Evolutionary conservation across 192 early-diverging fungal genomes (phyloP), one percentile per base, ranked within the genome.

Genomic region (Coemansia sp.): DNA sequence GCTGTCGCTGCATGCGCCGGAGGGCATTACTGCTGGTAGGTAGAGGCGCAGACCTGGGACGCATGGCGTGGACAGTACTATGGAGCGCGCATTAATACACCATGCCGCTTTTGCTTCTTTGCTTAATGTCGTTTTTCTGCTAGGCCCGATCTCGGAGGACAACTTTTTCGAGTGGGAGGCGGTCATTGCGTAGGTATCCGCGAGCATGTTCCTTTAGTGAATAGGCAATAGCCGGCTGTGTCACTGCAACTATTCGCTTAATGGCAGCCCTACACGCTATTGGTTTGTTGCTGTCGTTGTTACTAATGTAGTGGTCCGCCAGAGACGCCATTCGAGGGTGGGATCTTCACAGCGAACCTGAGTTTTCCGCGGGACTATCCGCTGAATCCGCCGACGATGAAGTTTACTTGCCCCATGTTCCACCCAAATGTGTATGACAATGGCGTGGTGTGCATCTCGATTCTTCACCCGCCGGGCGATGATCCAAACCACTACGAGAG

Each of bases 401-500:
- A 89, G 71, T 99, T 98, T 65, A 95, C 92, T 1, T 90, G 90
- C 56, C 88, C 88, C 9, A 87, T 98, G 77, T 98, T 90, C 72
- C 94, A 97, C 56, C 94, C 94, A 8, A 95, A 95, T 68, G 91
- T 99, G 23, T 99, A 99, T 58, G 56, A 83, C 8, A 93, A 99
- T 70, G 96, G 96, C 47, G 86, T 87, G 3, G 96, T 99, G 9
- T 99, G 96, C 70, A 99, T 99, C 45, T 97, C 94, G 8, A 99
- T 99, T 39, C 77, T 99, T 25, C 96, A 99, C 70, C 83, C 96
- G 23, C 96, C 96, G 1, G 96, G 96, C 22, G 92, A 97, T 62
- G 96, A 99, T 55, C 96, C 96, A 0, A 90, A 95, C 77, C 89
- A 90, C 83, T 99, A 99, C 65, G 96, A 99, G 67, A 87, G 86